Evolutionary conservation across 768 basidiomycete species (phyloP), one percentile per base, ranked within the genome.

Genomic region (Hortiboletus campestris): DNA sequence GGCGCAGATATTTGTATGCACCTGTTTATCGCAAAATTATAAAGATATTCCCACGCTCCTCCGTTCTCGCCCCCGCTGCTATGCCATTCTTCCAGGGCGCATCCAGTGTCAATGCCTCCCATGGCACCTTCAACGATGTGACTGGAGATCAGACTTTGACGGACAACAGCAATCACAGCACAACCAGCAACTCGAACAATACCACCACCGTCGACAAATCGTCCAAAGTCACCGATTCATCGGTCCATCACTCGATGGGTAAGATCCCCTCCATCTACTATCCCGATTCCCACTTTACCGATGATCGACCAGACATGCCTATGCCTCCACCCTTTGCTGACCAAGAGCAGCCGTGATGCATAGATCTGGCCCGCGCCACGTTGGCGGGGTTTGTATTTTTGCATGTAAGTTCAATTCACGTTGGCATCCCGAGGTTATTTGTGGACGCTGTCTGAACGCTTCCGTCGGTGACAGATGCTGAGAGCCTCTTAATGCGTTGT

Each of bases 31-130:
- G 16, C 1, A 19, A 31, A 8, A 35, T 28, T 28, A 34, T 22
- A 17, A 32, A 46, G 9, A 19, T 4, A 50, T 59, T 47, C 48
- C 44, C 54, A 46, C 53, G 43, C 25, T 11, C 2, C 16, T 16
- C 16, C 12, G 36, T 9, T 25, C 36, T 4, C 6, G 32, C 3
- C 13, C 32, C 13, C 32, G 32, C 16, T 25, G 25, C 7, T 1
- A 67, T 67, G 66, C 66, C 65, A 7, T 67, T 67, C 60, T 67
- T 67, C 31, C 66, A 67, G 17, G 60, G 60, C 4, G 63, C 65
- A 13, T 44, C 56, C 0, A 51, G 31, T 22, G 56, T 64, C 41
- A 48, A 67, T 22, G 52, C 34, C 42, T 57, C 63, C 3, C 32
- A 67, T 39, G 44, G 52, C 25, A 62, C 47, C 14, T 58, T 67